A percentile compares a stretch with the other conserved stretches of the same genome.
phyloP scores from a whole-genome alignment of 305 asterid species.

The Plantago rigida region DNA sequence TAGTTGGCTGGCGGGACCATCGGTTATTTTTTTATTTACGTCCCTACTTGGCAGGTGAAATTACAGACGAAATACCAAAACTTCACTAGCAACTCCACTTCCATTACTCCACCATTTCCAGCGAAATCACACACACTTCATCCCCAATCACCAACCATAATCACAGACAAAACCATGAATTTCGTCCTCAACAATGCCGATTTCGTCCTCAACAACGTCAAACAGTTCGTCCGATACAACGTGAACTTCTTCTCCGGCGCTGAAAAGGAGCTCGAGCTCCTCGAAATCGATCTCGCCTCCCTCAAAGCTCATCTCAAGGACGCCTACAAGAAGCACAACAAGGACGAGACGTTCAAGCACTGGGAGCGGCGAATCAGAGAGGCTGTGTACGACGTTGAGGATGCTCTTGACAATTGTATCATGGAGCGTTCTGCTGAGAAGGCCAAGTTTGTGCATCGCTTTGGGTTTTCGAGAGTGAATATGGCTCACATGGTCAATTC shows the following conservation, averaged over 20 bases:
- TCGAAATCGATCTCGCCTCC: background rate
- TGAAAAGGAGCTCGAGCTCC: background rate
- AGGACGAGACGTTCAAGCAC: background rate
- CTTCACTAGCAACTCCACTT: too few species aligned
- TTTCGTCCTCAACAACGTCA: too few species aligned
- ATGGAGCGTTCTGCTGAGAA: background rate
- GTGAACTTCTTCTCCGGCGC: background rate
- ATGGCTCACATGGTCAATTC: background rate
- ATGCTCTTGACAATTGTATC: background rate
- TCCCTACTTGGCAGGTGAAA: too few species aligned
- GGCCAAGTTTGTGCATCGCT: background rate
- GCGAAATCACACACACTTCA: too few species aligned
- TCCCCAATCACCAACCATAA: too few species aligned
- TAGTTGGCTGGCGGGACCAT: too few species aligned
- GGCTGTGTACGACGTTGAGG: background rate
- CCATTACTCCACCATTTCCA: too few species aligned
- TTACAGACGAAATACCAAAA: too few species aligned
- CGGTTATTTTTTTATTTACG: too few species aligned
- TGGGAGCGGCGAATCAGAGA: background rate
- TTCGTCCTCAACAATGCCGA: too few species aligned
- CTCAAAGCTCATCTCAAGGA: background rate
- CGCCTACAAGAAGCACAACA: conserved; percentile 5
- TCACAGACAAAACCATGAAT: too few species aligned
- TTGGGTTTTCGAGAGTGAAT: background rate
- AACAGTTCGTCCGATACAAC: background rate